Evolutionary conservation across 305 asterid genomes (phyloP), one percentile per base, ranked within the genome.

Genomic region (Fraxinus sp.): DNA sequence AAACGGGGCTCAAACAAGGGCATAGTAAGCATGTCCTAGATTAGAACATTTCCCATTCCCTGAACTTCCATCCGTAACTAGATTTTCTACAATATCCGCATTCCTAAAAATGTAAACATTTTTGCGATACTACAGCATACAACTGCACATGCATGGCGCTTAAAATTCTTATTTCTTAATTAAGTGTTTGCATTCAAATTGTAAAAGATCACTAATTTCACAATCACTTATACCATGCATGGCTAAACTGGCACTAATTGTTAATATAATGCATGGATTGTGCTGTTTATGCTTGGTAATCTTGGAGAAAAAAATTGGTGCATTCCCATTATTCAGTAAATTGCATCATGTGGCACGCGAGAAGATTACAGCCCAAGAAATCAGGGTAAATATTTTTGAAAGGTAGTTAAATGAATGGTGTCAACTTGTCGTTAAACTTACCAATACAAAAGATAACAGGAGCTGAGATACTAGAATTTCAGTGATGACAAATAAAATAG

Each of bases 361-460:
- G 59, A 49, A 14, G 59, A 49, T 49, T 49, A 49, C 59, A 49
- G 59, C 59, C 59, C 59, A 49, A 46, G 57, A 46, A 0, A 46
- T 46, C 57, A 46, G 57, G 18, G 57, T 46, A 46, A 46, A 49
- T 49, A 49, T 52, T 52, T 49, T 52, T 4, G 16, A 77, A 33
- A 24, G 46, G 66, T 70, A 26, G 22, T 35, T 46, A 35, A 16
- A 46, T 35, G 41, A 78, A 77, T 68, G n/a, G 13, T 66, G 20
- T 52, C 8, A 52, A 52, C 22, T 2, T 16, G 75, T 68, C 46
- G 8, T 24, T 81, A 44, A 41, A 85, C 32, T 39, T 68, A 66
- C 74, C 22, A 76, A 39, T 77, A 74, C 68, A 80, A 3, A 78
- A 10, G n/a, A 36, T 74, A 78, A 28, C 76, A 41, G 13, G 76